Percentiles rank a stretch among this genome's conserved stretches.
Evolutionary conservation across 2,329 filamentous ascomycete genomes (phyloP).

Genomic region (Fusarium pseudonygamai): DNA sequence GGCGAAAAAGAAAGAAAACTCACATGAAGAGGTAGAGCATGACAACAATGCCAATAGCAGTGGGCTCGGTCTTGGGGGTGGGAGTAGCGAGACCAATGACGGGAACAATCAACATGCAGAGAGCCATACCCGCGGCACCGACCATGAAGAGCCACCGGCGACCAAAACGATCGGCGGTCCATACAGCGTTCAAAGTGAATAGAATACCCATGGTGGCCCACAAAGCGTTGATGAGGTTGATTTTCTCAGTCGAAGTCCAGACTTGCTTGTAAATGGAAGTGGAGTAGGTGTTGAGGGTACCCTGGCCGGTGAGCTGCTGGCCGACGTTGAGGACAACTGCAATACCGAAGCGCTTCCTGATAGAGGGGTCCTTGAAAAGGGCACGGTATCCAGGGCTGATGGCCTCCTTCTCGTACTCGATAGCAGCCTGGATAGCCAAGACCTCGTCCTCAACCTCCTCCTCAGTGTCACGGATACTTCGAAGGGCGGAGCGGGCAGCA

Average conservation of each 20-base stretch:
- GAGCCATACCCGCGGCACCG: conserved; percentile 73
- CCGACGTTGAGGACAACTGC: conserved; percentile 75
- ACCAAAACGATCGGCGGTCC: conserved; percentile 77
- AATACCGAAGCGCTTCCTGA: conserved; percentile 72
- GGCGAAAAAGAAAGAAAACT: neutral
- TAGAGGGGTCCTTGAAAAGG: conserved; percentile 74
- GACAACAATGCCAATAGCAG: conserved; percentile 75
- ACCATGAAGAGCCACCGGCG: conserved; percentile 75
- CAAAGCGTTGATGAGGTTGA: conserved; percentile 78
- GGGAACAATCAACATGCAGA: conserved; percentile 74
- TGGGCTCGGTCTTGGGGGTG: conserved; percentile 62
- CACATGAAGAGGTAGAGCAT: conserved; percentile 69
- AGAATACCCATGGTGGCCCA: conserved; percentile 78
- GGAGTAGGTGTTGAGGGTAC: conserved; percentile 76
- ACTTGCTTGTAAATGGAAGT: conserved; percentile 80
- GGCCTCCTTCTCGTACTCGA: conserved; percentile 77
- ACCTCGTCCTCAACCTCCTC: conserved; percentile 75
- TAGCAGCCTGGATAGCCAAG: conserved; percentile 70
- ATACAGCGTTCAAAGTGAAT: conserved; percentile 77
- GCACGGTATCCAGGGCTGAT: conserved; percentile 70
- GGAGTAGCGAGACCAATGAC: conserved; percentile 61
- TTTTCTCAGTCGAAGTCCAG: conserved; percentile 66
- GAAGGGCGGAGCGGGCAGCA: conserved; percentile 66
- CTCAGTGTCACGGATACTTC: conserved; percentile 69
- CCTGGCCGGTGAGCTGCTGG: conserved; percentile 78